phyloP scores from a whole-genome alignment of 1,284 basidiomycete genomes.

The Cystobasidiaceae sp. region DNA sequence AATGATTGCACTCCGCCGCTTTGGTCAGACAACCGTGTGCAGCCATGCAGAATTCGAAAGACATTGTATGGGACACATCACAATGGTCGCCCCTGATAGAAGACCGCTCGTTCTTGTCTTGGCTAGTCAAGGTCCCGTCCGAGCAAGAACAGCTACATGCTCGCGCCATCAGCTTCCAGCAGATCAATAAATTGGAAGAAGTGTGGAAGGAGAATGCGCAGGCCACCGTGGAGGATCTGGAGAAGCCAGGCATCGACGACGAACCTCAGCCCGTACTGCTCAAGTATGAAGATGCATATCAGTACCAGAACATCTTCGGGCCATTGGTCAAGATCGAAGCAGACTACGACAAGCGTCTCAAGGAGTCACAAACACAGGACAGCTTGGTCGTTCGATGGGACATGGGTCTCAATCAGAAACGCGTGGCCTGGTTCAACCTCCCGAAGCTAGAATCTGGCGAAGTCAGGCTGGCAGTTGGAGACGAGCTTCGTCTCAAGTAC shows the following conservation, averaged over 20 bases:
- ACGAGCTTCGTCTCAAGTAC: conserved; percentile 87
- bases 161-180: conserved; percentile 89
- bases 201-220: conserved; percentile 94
- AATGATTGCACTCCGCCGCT: too few species aligned
- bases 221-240: conserved; percentile 91
- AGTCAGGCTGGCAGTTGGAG: conserved; percentile 91
- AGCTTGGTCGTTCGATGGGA: conserved; percentile 96
- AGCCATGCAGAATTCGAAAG: conserved; percentile 77
- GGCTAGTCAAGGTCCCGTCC: conserved; percentile 94
- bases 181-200: conserved; percentile 96
- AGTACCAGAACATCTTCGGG: conserved; percentile 98
- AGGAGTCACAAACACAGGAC: conserved; percentile 97
- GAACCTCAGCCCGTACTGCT: conserved; percentile 87
- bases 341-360: conserved; percentile 95
- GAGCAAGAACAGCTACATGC: conserved; percentile 93
- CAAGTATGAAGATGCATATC: conserved; percentile 88
- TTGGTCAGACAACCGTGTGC: conserved; percentile 84
- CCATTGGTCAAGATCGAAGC: conserved; percentile 99
- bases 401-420: conserved; percentile 93
- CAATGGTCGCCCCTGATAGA: conserved; percentile 99
- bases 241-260: conserved; percentile 92
- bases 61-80: conserved; percentile 96
- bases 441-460: conserved; percentile 98
- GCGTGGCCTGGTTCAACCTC: conserved; percentile 91
- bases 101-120: conserved; percentile 94